Conservation (phyloP, 2,329 filamentous ascomycete genomes). For the Colletotrichum liriopes region DNA sequence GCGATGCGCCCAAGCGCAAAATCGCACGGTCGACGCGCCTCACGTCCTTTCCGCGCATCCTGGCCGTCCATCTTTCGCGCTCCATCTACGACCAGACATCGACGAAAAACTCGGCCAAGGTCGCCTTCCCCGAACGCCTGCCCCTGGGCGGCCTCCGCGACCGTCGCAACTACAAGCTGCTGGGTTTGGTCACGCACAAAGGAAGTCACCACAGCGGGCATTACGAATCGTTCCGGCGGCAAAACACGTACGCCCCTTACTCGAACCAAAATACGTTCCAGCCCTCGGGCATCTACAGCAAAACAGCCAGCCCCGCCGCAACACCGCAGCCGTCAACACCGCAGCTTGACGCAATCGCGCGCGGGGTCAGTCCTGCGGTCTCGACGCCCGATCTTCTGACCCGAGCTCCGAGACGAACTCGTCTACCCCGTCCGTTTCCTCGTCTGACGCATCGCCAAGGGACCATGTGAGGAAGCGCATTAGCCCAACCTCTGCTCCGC, state of each 20-base stretch:
- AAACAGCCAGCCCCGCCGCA: conserved; percentile 67
- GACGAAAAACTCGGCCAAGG: conserved; percentile 94
- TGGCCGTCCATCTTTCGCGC: conserved; percentile 92
- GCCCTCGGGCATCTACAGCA: conserved; percentile 80
- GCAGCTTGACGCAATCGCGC: conserved; percentile 55
- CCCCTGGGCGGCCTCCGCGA: conserved; percentile 85
- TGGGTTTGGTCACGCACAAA: conserved; percentile 93
- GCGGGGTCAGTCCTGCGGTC: conserved; percentile 58
- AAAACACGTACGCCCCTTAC: conserved; percentile 82
- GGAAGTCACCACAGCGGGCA: conserved; percentile 97
- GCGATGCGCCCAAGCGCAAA: conserved; percentile 82
- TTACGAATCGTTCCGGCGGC: conserved; percentile 95
- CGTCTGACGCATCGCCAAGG: conserved; percentile 45
- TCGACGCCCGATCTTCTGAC: conserved; percentile 66
- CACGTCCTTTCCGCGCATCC: conserved; percentile 87
- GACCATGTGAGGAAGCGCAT: conserved; percentile 43
- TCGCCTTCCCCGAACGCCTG: conserved; percentile 90
- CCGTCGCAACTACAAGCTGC: conserved; percentile 85
- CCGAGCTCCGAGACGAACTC: conserved; percentile 53
- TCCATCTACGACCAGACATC: conserved; percentile 91
- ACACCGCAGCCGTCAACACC: conserved; percentile 67
- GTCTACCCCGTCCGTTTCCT: conserved; percentile 58
- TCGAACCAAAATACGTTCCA: conserved; percentile 87
- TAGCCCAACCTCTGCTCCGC: conserved; percentile 44
- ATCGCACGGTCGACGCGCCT: conserved; percentile 93